Base-by-base conservation (phyloP, 2,329 filamentous ascomycete genomes). In the Botrytis elliptica region DNA sequence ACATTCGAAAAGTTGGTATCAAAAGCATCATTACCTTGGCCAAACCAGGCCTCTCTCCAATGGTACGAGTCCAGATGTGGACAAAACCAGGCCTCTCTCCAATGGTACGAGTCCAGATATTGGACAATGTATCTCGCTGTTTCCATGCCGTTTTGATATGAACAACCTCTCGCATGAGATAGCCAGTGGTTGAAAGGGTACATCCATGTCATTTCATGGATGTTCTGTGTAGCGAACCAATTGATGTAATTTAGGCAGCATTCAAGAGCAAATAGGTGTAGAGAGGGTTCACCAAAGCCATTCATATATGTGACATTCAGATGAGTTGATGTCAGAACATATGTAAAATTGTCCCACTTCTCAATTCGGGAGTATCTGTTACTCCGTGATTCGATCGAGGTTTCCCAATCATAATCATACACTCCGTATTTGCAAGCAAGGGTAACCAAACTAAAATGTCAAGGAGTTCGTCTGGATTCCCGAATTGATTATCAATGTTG, bases 1-100 rank as follows among this genome's bases (percentile, higher is more conserved):
- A 3, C 4, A n/a, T n/a, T 16, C 25, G 10, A 1, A 49, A 3
- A 3, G 1, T 12, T 0, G 49, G 14, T 1, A 14, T 4, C 1
- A 5, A 14, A 14, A 52, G 10, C n/a, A 52, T 14, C 12, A 6
- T 6, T 1, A 20, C 0, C 16, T 2, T 16, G 10, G n/a, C 6
- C 6, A 42, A n/a, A 3, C 64, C 64, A 66, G 20, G 5, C 5
- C 14, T 25, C 9, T 36, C 44, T 66, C 64, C 64, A 66, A 16
- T 33, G 20, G 1, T 1, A 25, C 4, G 42, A 66, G 22, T 12
- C 20, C n/a, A 49, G 10, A 36, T 9, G 49, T 8, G 12, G 8
- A 0, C 29, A 2, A 42, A 40, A 3, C 64, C 64, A 66, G 20
- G 10, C 5, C 22, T 25, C 9, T 36, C 44, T 66, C 64, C 64